phyloP scores from a whole-genome alignment of 352 stramenopile genomes.

The Pythium pyrilobum region DNA sequence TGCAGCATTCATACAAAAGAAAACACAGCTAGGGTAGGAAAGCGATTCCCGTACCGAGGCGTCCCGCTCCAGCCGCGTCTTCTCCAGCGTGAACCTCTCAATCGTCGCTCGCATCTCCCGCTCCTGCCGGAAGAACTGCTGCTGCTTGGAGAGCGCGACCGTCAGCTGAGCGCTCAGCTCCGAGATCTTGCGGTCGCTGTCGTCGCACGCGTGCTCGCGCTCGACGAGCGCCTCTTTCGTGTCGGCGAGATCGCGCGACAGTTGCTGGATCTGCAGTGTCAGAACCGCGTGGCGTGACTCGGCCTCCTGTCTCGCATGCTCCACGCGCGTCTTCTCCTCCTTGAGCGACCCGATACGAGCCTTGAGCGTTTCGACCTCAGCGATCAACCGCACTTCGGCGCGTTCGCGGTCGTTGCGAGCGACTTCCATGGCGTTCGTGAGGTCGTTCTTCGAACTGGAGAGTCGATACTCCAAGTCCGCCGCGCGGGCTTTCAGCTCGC shows the following conservation, averaged over 20 bases:
- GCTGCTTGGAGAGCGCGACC: conserved; percentile 63
- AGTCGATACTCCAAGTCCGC: conserved; percentile 55
- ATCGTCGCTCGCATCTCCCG: conserved; percentile 53
- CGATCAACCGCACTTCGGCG: conserved; percentile 43
- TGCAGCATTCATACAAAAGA: conserved; percentile 28
- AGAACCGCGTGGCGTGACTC: conserved; percentile 43
- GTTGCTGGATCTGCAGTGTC: conserved; percentile 47
- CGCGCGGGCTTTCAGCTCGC: conserved; percentile 43
- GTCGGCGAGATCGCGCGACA: conserved; percentile 46
- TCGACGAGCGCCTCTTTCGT: conserved; percentile 49
- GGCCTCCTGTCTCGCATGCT: conserved; percentile 43
- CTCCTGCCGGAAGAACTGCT: conserved; percentile 69
- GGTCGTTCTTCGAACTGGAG: conserved; percentile 35
- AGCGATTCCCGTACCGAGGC: conserved; percentile 24
- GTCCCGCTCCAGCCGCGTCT: conserved; percentile 60
- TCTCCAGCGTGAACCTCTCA: conserved; percentile 57
- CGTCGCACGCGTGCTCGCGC: conserved; percentile 57
- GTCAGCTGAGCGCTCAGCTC: conserved; percentile 66
- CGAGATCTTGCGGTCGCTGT: conserved; percentile 60
- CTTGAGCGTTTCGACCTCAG: conserved; percentile 63
- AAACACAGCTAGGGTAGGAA: not conserved
- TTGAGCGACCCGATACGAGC: conserved; percentile 38
- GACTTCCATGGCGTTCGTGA: conserved; percentile 23
- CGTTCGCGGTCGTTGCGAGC: conserved; percentile 43
- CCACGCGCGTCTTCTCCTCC: conserved; percentile 49